Conservation (phyloP, 306 rosid genomes). For the Mucuna pruriens region DNA sequence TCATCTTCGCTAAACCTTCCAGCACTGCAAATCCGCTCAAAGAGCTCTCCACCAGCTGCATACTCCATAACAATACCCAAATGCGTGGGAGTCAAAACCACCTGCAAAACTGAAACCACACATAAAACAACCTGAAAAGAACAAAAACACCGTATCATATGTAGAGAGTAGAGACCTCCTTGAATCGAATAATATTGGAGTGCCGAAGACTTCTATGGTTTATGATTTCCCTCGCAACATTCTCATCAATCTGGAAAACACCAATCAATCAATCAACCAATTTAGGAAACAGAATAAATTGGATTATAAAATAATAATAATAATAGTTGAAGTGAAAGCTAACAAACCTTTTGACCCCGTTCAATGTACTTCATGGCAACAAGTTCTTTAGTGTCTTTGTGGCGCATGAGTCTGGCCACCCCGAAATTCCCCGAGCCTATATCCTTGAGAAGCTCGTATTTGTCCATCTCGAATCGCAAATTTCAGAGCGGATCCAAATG, state of each 20-base stretch:
- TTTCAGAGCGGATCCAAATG: no score
- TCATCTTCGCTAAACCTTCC: slow-evolving; percentile 93
- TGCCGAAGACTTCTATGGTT: slow-evolving; percentile 85
- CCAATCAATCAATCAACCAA: not conserved
- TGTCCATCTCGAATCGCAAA: slow-evolving; percentile 55
- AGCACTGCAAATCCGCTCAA: slow-evolving; percentile 75
- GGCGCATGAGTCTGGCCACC: slow-evolving; percentile 78
- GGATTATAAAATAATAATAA: not conserved
- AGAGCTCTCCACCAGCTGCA: slow-evolving; percentile 92
- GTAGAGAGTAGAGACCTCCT: slow-evolving; percentile 56
- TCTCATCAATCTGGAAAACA: slow-evolving; percentile 71
- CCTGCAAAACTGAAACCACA: slow-evolving; percentile 55
- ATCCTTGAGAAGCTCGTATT: slow-evolving; percentile 81
- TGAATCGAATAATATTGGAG: slow-evolving; percentile 82
- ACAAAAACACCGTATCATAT: no score
- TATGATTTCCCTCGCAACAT: slow-evolving; percentile 85
- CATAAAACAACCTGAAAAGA: slow-evolving; percentile 33
- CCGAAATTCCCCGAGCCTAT: slow-evolving; percentile 94
- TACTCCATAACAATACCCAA: slow-evolving; percentile 90
- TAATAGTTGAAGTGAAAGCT: not conserved
- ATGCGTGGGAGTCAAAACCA: slow-evolving; percentile 87
- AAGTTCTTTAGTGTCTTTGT: slow-evolving; percentile 75
- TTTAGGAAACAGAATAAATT: not conserved
- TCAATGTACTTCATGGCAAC: slow-evolving; percentile 89
- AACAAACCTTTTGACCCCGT: slow-evolving; percentile 76